phyloP scores from a whole-genome alignment of 2,329 filamentous ascomycete species.

The Hymenoscyphus occultus region DNA sequence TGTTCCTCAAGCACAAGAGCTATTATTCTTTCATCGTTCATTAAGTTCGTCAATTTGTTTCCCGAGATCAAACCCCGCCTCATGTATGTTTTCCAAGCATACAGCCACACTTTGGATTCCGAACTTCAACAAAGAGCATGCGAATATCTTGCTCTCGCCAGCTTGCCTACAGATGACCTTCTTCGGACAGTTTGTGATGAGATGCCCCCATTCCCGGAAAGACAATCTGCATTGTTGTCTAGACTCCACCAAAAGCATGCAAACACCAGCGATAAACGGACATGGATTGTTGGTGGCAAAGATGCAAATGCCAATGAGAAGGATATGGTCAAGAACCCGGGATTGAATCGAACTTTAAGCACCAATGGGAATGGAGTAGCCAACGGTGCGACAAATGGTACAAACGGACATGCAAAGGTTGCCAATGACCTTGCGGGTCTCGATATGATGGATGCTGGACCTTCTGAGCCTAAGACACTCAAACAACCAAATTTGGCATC shows the following conservation, averaged over 20 bases:
- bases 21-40: slow-evolving; percentile 90
- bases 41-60: slow-evolving; percentile 98
- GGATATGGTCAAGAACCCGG: slow-evolving; percentile 78
- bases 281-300: slow-evolving; percentile 97
- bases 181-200: slow-evolving; percentile 94
- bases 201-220: slow-evolving; percentile 97
- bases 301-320: slow-evolving; percentile 81
- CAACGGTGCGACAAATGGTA: slow-evolving; percentile 46
- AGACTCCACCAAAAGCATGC: slow-evolving; percentile 92
- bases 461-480: slow-evolving; percentile 53
- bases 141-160: slow-evolving; percentile 86
- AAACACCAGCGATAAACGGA: slow-evolving; percentile 89
- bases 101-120: slow-evolving; percentile 91
- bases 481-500: slow-evolving; percentile 82
- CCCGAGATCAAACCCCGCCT: slow-evolving; percentile 97
- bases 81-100: slow-evolving; percentile 82
- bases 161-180: slow-evolving; percentile 83
- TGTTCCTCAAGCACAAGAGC: slow-evolving; percentile 87
- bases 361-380: slow-evolving; percentile 43
- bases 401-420: slow-evolving; percentile 51
- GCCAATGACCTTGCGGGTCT: slow-evolving; percentile 73
- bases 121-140: slow-evolving; percentile 95
- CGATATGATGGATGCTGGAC: slow-evolving; percentile 65
- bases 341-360: slow-evolving; percentile 84
- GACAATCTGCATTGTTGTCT: slow-evolving; percentile 87